Conservation (phyloP, 768 basidiomycete genomes). For the Hericium rajendrae region DNA sequence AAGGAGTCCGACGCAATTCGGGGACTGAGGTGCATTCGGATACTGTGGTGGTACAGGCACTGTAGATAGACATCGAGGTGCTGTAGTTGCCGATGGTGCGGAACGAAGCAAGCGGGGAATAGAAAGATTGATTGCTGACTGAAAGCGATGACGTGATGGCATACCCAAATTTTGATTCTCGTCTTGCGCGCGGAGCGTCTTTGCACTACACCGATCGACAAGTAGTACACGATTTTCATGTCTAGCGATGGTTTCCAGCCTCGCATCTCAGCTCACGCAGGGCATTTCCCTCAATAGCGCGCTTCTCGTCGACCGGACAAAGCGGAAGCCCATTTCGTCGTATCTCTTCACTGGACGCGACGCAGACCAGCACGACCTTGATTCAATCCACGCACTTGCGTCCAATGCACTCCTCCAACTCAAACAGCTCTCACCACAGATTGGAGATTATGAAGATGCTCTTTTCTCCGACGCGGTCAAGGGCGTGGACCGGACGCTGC, state of each 20-base stretch:
- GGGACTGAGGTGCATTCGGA: too few relatives aligned
- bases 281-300: slow-evolving; percentile 71
- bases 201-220: too few relatives aligned
- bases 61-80: too few relatives aligned
- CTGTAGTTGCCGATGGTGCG: too few relatives aligned
- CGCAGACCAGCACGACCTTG: slow-evolving; percentile 79
- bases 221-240: too few relatives aligned
- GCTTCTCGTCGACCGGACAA: slow-evolving; percentile 55
- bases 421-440: slow-evolving; percentile 43
- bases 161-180: too few relatives aligned
- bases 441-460: slow-evolving; percentile 53
- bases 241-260: slow-evolving; percentile 48
- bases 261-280: slow-evolving; percentile 74
- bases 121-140: too few relatives aligned
- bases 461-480: slow-evolving; percentile 79
- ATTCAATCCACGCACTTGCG: slow-evolving; percentile 75
- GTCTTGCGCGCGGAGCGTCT: too few relatives aligned
- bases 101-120: too few relatives aligned
- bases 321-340: slow-evolving; percentile 58
- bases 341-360: slow-evolving; percentile 83
- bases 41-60: too few relatives aligned
- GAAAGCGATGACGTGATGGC: too few relatives aligned
- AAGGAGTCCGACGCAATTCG: too few relatives aligned
- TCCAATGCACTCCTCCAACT: slow-evolving; percentile 73
- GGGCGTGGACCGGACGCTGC: slow-evolving; percentile 67